Base-by-base conservation (phyloP, 2,329 filamentous ascomycete species). In the Ascochyta clinopodiicola region DNA sequence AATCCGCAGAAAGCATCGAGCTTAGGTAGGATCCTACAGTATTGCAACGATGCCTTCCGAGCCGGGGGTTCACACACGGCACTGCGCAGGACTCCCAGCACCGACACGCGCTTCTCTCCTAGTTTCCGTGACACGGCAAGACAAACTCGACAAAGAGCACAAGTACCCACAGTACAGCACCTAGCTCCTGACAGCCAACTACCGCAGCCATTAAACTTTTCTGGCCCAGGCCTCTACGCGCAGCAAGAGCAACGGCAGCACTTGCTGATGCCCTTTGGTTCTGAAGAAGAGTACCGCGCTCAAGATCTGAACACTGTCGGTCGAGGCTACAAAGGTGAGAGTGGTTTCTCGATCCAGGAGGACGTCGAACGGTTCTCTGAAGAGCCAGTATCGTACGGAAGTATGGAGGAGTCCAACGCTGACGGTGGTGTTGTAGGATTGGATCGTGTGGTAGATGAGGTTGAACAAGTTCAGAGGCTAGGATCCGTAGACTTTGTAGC, bases 201-300 rank as follows among this genome's bases (percentile, higher is more conserved):
- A 15, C 61, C 53, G 15, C 31, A 27, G 12, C 31, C 59, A 25
- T 52, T 57, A 1, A 65, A 46, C 27, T 61, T 64, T 29, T 47
- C 56, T 35, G 61, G 63, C 1, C 60, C 54, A 9, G 63, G 62
- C 38, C 62, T 72, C 10, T 73, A 72, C 51, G 63, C 67, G 45
- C 65, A 65, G 40, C 72, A 73, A 52, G 63, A 55, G 39, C 56
- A 61, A 24, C 58, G 57, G 36, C 59, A 59, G 42, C 51, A 54
- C 27, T 2, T 19, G n/a, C n/a, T 32, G n/a, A 8, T 36, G 34
- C 46, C 55, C 3, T 21, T 49, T 15, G 13, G 12, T 3, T 5
- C 48, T 4, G 42, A 48, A 10, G 34, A 49, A 21, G 44, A 27
- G 21, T 17, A 22, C 2, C 4, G 35, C 13, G 10, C 37, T 12